Conservation (phyloP, 768 basidiomycete species). For the Auricularia sp. region DNA sequence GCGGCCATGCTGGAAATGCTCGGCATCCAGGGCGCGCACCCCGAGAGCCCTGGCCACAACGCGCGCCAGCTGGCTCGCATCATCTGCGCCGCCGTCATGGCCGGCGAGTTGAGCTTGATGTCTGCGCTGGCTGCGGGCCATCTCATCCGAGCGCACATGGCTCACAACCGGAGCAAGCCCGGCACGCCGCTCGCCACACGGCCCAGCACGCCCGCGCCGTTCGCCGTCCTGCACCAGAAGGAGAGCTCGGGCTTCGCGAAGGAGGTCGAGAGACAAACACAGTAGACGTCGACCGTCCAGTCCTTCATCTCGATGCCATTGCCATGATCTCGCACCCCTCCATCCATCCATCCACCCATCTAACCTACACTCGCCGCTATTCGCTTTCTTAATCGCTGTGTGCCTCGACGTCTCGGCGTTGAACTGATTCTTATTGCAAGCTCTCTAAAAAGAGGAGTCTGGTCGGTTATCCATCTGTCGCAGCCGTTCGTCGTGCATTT, state of each 20-base stretch:
- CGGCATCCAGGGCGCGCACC: conserved; percentile 83
- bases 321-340: background rate
- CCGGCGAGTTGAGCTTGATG: conserved; percentile 87
- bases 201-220: conserved; percentile 23
- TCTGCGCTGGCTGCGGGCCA: conserved; percentile 92
- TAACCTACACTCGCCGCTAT: background rate
- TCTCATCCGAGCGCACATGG: conserved; percentile 86
- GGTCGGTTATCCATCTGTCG: too few species aligned
- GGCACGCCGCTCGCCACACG: conserved; percentile 55
- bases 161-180: conserved; percentile 78
- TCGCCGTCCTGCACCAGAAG: conserved; percentile 10
- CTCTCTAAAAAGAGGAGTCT: too few species aligned
- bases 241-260: background rate
- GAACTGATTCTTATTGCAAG: background rate
- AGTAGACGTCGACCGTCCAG: background rate
- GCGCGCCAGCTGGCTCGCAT: conserved; percentile 83
- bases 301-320: background rate
- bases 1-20: conserved; percentile 87
- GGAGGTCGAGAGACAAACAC: background rate
- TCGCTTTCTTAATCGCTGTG: background rate
- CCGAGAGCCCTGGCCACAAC: conserved; percentile 78
- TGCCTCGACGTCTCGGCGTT: background rate
- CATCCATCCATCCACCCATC: background rate
- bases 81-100: conserved; percentile 91
- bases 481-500: too few species aligned